phyloP scores from a whole-genome alignment of 176 grass and related monocot species.

The Cenchrus americanus region DNA sequence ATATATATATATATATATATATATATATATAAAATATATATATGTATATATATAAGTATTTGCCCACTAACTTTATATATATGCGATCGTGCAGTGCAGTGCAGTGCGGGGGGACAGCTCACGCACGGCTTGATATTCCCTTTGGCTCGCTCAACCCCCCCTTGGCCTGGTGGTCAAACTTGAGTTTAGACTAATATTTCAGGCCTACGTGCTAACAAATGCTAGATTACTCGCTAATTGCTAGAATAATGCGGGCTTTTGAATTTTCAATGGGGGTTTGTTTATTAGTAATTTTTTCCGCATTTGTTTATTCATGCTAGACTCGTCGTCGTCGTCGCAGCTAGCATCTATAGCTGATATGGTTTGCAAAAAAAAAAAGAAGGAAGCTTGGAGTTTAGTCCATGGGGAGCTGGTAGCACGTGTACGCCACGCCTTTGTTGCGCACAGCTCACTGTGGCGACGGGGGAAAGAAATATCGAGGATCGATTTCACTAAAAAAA shows the following conservation, averaged over 20 bases:
- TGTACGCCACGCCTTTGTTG: not conserved
- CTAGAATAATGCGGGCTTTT: not conserved
- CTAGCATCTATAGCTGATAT: not conserved
- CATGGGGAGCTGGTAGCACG: not conserved
- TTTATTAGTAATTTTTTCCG: not conserved
- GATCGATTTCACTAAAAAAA: not conserved
- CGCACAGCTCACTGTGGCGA: not conserved
- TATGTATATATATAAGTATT: not conserved
- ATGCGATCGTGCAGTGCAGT: not conserved
- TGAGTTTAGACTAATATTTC: not conserved
- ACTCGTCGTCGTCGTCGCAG: not conserved
- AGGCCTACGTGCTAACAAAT: conserved; percentile 30
- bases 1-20: not conserved
- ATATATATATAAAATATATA: not conserved
- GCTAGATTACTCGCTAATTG: not conserved
- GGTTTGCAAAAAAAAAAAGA: not conserved
- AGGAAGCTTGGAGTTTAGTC: not conserved
- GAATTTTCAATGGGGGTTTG: not conserved
- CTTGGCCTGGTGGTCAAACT: conserved; percentile 23
- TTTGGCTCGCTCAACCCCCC: not conserved
- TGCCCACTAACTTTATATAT: not conserved
- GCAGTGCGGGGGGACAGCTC: not conserved
- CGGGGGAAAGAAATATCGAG: not conserved
- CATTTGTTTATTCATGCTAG: too few species aligned
- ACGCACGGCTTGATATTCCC: conserved; percentile 15